Percentiles rank a stretch among this genome's conserved stretches.
phyloP scores from a whole-genome alignment of 805 yeast species.

The Candida glaebosa region DNA sequence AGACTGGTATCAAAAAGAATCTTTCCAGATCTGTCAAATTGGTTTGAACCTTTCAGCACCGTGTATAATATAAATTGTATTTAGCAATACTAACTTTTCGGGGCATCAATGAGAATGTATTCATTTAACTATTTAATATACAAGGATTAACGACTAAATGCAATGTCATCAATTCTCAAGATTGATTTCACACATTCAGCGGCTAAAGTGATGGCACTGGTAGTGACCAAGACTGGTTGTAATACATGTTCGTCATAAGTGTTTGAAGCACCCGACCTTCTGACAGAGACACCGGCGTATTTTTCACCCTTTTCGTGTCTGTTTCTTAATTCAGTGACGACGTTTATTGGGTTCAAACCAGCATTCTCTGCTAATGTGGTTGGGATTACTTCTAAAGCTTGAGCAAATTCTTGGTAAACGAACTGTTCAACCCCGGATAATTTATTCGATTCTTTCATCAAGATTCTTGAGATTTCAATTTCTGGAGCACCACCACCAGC shows the following conservation, averaged over 20 bases:
- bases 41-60: slow-evolving; percentile 18
- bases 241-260: slow-evolving; percentile 90
- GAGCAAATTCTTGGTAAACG: slow-evolving; percentile 88
- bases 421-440: slow-evolving; percentile 85
- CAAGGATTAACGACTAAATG: slow-evolving; percentile 52
- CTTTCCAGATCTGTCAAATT: slow-evolving; percentile 84
- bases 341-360: slow-evolving; percentile 85
- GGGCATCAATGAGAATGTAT: slow-evolving; percentile 1
- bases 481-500: slow-evolving; percentile 99
- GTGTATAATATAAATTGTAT: slow-evolving; percentile 5
- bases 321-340: slow-evolving; percentile 87
- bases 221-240: slow-evolving; percentile 93
- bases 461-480: slow-evolving; percentile 76
- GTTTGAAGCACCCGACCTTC: slow-evolving; percentile 90
- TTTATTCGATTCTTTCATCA: slow-evolving; percentile 66
- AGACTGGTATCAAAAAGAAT: slow-evolving; percentile 96
- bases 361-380: slow-evolving; percentile 95
- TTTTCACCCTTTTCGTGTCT: slow-evolving; percentile 88
- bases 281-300: slow-evolving; percentile 93
- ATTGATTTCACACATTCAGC: slow-evolving; percentile 96
- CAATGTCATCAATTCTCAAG: slow-evolving; percentile 94
- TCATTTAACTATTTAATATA: not conserved
- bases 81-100: slow-evolving; percentile 2
- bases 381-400: slow-evolving; percentile 89
- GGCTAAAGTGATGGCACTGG: slow-evolving; percentile 91